These are phyloP conservation scores for Voacanga thouarsii DNA, from an alignment of 257 asterid genomes.

Conservation along the genomic window DNA sequence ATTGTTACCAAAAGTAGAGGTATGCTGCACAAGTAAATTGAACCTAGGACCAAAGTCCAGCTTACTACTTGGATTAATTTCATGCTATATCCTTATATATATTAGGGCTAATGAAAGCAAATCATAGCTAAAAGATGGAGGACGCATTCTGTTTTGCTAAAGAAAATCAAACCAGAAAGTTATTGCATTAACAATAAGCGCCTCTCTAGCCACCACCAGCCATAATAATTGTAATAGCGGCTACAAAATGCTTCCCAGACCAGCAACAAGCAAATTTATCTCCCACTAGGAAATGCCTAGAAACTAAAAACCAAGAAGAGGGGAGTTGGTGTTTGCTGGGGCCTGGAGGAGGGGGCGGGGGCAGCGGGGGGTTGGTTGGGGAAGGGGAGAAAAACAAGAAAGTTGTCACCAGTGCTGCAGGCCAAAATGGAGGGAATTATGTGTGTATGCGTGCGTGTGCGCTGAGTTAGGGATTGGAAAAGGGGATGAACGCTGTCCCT, in stretches of 20 bases:
- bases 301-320: not conserved
- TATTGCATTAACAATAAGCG: not conserved
- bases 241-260: not conserved
- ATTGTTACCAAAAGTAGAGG: too few relatives aligned
- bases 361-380: too few relatives aligned
- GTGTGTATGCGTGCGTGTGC: not conserved
- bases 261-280: not conserved
- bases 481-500: not conserved
- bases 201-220: not conserved
- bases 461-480: not conserved
- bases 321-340: not conserved
- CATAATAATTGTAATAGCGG: conserved; percentile 2
- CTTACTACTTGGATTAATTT: too few relatives aligned
- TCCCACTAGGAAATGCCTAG: not conserved
- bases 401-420: not conserved
- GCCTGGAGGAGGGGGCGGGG: not conserved
- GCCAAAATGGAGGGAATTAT: not conserved
- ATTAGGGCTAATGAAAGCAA: too few relatives aligned
- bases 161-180: not conserved
- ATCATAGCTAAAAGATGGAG: not conserved
- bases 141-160: not conserved
- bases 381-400: not conserved
- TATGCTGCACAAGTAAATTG: too few relatives aligned
- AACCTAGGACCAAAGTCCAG: too few relatives aligned
- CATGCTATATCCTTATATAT: too few relatives aligned